A percentile compares a stretch with the other conserved stretches of the same genome.
phyloP scores from a whole-genome alignment of 2,329 filamentous ascomycete genomes.

The Grosmannia huntii region DNA sequence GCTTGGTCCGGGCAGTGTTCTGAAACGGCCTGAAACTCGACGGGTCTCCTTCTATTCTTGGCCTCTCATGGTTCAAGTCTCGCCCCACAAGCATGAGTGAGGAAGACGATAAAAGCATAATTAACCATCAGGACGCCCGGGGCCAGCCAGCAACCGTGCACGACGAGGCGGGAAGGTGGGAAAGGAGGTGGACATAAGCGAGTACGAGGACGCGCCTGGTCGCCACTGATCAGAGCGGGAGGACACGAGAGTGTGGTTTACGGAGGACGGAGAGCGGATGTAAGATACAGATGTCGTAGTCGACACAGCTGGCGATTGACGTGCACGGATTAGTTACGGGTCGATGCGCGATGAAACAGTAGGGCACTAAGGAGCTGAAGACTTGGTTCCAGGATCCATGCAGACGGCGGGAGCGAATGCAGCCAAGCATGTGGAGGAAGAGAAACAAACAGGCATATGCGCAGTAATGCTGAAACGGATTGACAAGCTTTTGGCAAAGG shows the following conservation, averaged over 20 bases:
- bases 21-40: slow-evolving; percentile 10
- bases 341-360: neutral
- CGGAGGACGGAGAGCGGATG: no score
- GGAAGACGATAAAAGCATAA: neutral
- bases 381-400: neutral
- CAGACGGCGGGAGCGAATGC: neutral
- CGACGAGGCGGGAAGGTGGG: neutral
- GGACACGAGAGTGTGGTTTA: no score
- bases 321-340: neutral
- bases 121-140: neutral
- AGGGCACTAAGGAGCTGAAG: neutral
- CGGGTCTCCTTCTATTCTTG: neutral
- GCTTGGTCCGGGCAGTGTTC: neutral
- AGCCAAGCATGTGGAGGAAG: no score
- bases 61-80: no score
- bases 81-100: neutral
- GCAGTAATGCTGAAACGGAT: no score
- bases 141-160: neutral
- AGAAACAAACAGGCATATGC: no score
- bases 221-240: no score
- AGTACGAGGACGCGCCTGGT: no score
- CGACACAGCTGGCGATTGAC: no score
- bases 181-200: neutral
- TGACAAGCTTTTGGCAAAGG: no score
- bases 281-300: no score